Conservation (phyloP, 2,329 filamentous ascomycete species). For the Laburnicola sp. region DNA sequence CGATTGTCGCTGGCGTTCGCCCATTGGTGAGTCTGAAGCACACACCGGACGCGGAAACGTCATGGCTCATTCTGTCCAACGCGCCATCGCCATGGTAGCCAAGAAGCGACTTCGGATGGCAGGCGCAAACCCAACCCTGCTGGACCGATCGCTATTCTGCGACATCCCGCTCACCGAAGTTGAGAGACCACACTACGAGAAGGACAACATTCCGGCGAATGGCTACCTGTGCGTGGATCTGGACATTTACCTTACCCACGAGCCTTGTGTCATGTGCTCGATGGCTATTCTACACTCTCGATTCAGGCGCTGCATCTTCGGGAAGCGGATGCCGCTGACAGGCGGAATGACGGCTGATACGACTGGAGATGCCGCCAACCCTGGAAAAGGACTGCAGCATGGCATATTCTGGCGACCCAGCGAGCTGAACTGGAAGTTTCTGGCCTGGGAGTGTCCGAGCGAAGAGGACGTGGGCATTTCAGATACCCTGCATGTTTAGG, state of each 20-base stretch:
- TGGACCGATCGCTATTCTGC: constrained; percentile 59
- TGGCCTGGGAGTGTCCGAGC: constrained; percentile 73
- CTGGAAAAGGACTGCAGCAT: constrained; percentile 51
- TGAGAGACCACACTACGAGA: constrained; percentile 64
- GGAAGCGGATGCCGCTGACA: constrained; percentile 74
- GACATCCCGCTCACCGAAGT: constrained; percentile 69
- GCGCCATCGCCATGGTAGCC: constrained; percentile 82
- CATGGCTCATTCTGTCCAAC: constrained; percentile 75
- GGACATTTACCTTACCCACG: constrained; percentile 91
- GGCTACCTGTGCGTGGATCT: constrained; percentile 94
- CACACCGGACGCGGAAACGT: constrained; percentile 64
- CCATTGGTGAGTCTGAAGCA: constrained; percentile 24
- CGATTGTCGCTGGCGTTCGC: constrained; percentile 70
- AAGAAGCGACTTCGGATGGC: constrained; percentile 53
- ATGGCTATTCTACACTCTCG: constrained; percentile 96
- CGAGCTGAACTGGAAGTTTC: constrained; percentile 83
- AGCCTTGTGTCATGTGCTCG: constrained; percentile 94
- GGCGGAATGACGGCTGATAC: constrained; percentile 80
- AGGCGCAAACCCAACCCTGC: constrained; percentile 32
- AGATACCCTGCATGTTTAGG: constrained; percentile 39
- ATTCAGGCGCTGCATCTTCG: constrained; percentile 84
- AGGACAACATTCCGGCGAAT: constrained; percentile 66
- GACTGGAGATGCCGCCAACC: constrained; percentile 14
- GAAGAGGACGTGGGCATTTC: constrained; percentile 17
- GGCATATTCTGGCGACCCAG: constrained; percentile 67